Percentiles rank a stretch among this genome's conserved stretches.
These are phyloP conservation scores for Euphorbia tirucalli DNA, from an alignment of 345 rosid genomes.

Conservation along the genomic window DNA sequence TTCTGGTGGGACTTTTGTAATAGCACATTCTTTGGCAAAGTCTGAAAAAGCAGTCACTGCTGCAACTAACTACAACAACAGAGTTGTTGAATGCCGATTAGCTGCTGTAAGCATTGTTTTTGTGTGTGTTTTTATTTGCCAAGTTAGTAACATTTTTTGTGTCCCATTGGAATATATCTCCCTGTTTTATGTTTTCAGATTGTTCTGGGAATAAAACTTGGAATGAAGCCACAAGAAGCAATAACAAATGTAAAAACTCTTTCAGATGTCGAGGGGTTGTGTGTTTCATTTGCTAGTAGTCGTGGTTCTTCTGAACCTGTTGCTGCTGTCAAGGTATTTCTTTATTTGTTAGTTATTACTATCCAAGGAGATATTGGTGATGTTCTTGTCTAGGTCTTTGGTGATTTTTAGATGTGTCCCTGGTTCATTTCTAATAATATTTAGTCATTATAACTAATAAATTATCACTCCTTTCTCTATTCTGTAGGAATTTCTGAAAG, in stretches of 20 bases:
- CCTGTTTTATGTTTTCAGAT: slow-evolving; percentile 47
- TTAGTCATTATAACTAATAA: background rate
- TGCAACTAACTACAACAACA: slow-evolving; percentile 87
- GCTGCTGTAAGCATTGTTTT: slow-evolving; percentile 68
- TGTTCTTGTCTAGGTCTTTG: background rate
- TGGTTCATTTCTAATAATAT: background rate
- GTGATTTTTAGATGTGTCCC: background rate
- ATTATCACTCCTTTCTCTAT: slow-evolving; percentile 5
- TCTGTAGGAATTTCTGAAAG: slow-evolving; percentile 65
- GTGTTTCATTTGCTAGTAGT: slow-evolving; percentile 57
- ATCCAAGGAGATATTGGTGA: background rate
- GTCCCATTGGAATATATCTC: background rate
- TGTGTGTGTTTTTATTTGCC: background rate
- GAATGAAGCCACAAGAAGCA: slow-evolving; percentile 77
- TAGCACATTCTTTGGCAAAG: slow-evolving; percentile 91
- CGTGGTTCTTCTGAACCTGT: slow-evolving; percentile 74
- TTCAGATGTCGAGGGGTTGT: slow-evolving; percentile 87
- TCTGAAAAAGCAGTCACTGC: slow-evolving; percentile 98
- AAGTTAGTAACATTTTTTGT: background rate
- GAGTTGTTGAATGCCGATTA: slow-evolving; percentile 94
- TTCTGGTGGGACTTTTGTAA: slow-evolving; percentile 87
- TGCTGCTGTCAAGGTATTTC: slow-evolving; percentile 77
- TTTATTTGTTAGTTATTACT: background rate
- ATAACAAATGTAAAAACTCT: slow-evolving; percentile 74
- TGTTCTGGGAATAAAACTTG: slow-evolving; percentile 77